Percentiles rank a stretch among this genome's conserved stretches.
phyloP scores from a whole-genome alignment of 2,329 filamentous ascomycete genomes.

The Seiridium cupressi region DNA sequence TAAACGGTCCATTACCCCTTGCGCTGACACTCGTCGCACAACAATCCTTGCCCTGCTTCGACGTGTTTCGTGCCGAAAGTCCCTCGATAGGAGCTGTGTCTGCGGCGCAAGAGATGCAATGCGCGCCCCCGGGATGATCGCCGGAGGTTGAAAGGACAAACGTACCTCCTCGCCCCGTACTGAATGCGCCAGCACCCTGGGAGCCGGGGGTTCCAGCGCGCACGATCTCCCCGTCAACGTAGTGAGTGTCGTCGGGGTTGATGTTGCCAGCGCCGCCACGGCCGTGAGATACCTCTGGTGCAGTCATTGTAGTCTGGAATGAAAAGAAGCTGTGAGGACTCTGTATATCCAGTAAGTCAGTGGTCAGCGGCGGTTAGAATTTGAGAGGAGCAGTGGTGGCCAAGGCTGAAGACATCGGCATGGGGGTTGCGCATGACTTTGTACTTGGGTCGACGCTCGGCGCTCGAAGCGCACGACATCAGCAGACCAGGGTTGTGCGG shows the following conservation, averaged over 20 bases:
- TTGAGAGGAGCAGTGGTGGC: not conserved
- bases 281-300: slow-evolving; percentile 56
- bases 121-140: too few relatives aligned
- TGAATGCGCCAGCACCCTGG: slow-evolving; percentile 58
- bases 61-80: too few relatives aligned
- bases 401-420: not conserved
- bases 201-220: slow-evolving; percentile 52
- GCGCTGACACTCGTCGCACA: too few relatives aligned
- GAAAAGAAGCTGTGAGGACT: too few relatives aligned
- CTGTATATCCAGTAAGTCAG: not conserved
- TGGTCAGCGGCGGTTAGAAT: too few relatives aligned
- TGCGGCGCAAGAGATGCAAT: too few relatives aligned
- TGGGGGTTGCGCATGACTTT: not conserved
- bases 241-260: slow-evolving; percentile 53
- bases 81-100: too few relatives aligned
- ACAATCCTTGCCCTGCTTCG: too few relatives aligned
- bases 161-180: slow-evolving; percentile 58
- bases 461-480: not conserved
- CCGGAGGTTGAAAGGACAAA: not conserved
- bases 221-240: slow-evolving; percentile 62
- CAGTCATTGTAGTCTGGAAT: slow-evolving; percentile 18
- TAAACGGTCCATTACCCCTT: too few relatives aligned
- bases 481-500: not conserved
- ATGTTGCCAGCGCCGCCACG: slow-evolving; percentile 64
- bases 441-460: not conserved